These are phyloP conservation scores for Gnomoniopsis smithogilvyi DNA, from an alignment of 2,329 filamentous ascomycete species.

Conservation along the genomic window DNA sequence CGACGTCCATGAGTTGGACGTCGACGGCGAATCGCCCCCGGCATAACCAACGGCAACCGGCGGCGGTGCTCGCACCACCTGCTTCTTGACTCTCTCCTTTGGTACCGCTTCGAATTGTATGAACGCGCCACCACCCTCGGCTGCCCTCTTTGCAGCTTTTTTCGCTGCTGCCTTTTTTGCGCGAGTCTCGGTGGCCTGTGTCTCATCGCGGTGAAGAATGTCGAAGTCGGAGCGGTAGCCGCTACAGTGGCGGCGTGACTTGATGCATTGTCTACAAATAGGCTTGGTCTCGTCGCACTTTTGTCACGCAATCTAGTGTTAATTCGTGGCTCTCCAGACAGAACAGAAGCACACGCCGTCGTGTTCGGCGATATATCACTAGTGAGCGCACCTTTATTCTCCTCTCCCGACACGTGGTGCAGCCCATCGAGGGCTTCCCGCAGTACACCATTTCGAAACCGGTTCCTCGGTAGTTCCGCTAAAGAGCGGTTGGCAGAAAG, in stretches of 20 bases:
- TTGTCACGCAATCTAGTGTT: background rate
- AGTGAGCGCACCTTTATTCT: constrained; percentile 63
- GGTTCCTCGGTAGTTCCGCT: background rate
- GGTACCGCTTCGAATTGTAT: constrained; percentile 5
- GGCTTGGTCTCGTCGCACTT: constrained; percentile 68
- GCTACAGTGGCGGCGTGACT: constrained; percentile 60
- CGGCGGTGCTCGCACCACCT: background rate
- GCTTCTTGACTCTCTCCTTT: background rate
- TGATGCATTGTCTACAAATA: constrained; percentile 61
- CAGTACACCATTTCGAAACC: constrained; percentile 58
- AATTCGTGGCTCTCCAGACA: constrained; percentile 12
- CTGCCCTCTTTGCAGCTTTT: constrained; percentile 34
- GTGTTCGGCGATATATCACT: background rate
- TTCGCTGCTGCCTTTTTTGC: constrained; percentile 57
- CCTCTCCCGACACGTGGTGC: constrained; percentile 69
- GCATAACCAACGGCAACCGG: background rate
- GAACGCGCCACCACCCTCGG: constrained; percentile 21
- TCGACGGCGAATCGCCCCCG: background rate
- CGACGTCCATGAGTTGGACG: constrained; percentile 15
- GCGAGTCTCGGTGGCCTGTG: constrained; percentile 62
- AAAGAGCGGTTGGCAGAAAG: background rate
- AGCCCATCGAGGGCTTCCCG: constrained; percentile 64
- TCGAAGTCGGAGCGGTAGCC: constrained; percentile 71
- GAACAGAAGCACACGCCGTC: background rate
- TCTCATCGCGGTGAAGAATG: constrained; percentile 70